Evolutionary conservation across 2,329 filamentous ascomycete genomes (phyloP).

Genomic region (Ophiocordyceps camponoti-rufipedis): DNA sequence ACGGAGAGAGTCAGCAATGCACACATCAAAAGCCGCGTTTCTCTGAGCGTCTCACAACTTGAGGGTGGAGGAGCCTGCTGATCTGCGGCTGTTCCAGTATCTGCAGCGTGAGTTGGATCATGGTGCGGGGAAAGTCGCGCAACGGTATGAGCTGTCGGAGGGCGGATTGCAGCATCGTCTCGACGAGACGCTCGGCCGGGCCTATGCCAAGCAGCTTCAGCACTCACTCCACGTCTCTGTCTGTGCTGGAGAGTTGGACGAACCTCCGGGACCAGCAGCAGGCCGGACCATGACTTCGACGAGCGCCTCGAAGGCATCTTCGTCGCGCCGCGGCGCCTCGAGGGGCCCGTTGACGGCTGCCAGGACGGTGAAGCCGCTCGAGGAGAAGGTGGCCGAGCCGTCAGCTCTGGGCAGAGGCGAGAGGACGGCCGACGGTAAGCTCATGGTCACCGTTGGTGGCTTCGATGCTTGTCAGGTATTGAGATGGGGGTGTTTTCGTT

Average conservation of each 20-base stretch:
- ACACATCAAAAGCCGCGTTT: too few relatives aligned
- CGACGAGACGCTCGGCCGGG: conserved; percentile 65
- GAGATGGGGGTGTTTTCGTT: too few relatives aligned
- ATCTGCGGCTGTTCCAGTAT: conserved; percentile 49
- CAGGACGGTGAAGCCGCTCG: conserved; percentile 62
- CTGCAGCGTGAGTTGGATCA: conserved; percentile 72
- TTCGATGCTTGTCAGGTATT: too few relatives aligned
- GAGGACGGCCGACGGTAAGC: conserved; percentile 31
- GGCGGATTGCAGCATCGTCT: conserved; percentile 54
- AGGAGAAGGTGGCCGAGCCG: conserved; percentile 61
- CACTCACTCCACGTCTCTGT: not conserved
- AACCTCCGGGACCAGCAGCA: conserved; percentile 67
- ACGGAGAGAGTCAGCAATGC: not conserved
- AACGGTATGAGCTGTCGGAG: conserved; percentile 58
- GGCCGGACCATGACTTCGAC: conserved; percentile 84
- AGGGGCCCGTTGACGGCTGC: conserved; percentile 84
- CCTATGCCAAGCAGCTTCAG: conserved; percentile 21
- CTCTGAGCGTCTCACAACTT: conserved; percentile 28
- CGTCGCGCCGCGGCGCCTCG: conserved; percentile 74
- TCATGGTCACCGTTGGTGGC: conserved; percentile 22
- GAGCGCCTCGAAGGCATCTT: conserved; percentile 77
- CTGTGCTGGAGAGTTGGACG: not conserved
- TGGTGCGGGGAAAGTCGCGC: conserved; percentile 55
- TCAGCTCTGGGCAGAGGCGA: conserved; percentile 52
- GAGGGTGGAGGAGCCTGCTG: conserved; percentile 39